Conservation (phyloP, 805 yeast genomes). For the Ogataea dorogensis region DNA sequence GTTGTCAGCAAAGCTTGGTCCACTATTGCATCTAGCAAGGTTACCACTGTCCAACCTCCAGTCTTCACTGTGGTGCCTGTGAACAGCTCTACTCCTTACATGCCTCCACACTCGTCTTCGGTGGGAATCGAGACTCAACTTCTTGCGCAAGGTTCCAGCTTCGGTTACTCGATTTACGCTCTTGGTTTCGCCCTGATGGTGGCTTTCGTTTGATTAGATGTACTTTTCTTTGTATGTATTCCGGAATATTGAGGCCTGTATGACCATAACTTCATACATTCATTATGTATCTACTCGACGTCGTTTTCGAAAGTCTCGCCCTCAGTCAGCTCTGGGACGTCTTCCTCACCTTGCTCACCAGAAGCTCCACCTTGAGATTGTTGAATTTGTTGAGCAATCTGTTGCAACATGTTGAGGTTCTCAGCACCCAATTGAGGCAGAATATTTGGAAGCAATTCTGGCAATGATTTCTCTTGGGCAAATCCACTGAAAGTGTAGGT, state of each 20-base stretch:
- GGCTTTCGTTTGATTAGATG: constrained; percentile 12
- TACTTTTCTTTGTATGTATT: constrained; percentile 12
- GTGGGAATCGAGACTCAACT: constrained; percentile 12
- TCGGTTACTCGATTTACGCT: constrained; percentile 10
- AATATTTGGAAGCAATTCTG: constrained; percentile 91
- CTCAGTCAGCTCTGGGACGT: constrained; percentile 78
- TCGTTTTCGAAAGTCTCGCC: constrained; percentile 82
- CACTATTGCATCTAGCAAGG: constrained; percentile 2
- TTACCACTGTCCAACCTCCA: constrained; percentile 3
- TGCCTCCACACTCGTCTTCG: constrained; percentile 1
- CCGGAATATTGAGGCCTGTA: constrained; percentile 11
- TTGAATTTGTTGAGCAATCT: constrained; percentile 87
- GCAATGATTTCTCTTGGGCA: constrained; percentile 88
- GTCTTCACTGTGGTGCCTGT: constrained; percentile 3
- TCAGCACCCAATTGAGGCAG: constrained; percentile 96
- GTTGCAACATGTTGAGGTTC: constrained; percentile 83
- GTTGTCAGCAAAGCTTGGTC: no score
- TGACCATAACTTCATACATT: constrained; percentile 12
- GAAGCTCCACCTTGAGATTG: constrained; percentile 43
- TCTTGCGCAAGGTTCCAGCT: constrained; percentile 11
- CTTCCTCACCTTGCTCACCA: constrained; percentile 59
- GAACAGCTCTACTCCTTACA: constrained; percentile 1
- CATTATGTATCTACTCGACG: constrained; percentile 30
- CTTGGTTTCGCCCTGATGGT: constrained; percentile 13
- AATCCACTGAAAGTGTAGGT: constrained; percentile 93